Percentiles rank a stretch among this genome's conserved stretches.
These are phyloP conservation scores for Nematodospora valgi DNA, from an alignment of 805 yeast species.

Conservation along the genomic window DNA sequence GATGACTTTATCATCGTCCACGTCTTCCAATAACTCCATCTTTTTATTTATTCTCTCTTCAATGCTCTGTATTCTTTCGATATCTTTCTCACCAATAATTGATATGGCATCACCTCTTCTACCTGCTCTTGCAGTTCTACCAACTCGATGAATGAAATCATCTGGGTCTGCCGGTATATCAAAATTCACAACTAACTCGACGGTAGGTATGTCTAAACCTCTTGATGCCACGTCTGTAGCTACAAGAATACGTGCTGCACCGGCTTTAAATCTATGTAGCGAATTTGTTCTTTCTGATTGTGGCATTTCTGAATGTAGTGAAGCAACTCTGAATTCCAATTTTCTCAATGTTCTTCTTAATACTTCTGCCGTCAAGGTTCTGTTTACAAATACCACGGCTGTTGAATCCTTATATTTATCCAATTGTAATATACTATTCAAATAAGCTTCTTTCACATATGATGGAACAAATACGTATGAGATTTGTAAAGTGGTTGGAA, in stretches of 20 bases:
- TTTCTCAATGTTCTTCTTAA: conserved; percentile 71
- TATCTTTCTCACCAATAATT: conserved; percentile 82
- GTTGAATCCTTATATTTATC: conserved; percentile 63
- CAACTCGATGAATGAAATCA: conserved; percentile 94
- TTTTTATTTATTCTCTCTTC: conserved; percentile 80
- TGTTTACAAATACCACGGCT: conserved; percentile 85
- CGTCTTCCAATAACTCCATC: conserved; percentile 69
- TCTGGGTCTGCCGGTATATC: conserved; percentile 96
- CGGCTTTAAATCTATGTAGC: conserved; percentile 87
- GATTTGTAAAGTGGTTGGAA: conserved; percentile 69
- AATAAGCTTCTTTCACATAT: conserved; percentile 85
- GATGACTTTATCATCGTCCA: conserved; percentile 75
- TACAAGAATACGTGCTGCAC: conserved; percentile 86
- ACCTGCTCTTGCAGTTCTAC: conserved; percentile 99
- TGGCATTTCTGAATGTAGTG: conserved; percentile 92
- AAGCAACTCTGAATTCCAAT: conserved; percentile 77
- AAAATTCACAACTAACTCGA: conserved; percentile 83
- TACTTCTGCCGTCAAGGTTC: conserved; percentile 87
- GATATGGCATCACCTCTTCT: conserved; percentile 80
- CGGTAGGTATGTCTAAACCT: conserved; percentile 95
- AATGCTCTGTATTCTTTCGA: conserved; percentile 74
- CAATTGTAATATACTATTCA: conserved; percentile 62
- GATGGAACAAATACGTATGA: conserved; percentile 77
- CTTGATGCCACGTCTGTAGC: conserved; percentile 98
- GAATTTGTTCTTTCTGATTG: conserved; percentile 90